Percentiles rank a stretch among this genome's conserved stretches.
Evolutionary conservation across 768 basidiomycete genomes (phyloP).

Genomic region (Rhizopogon roseolus): DNA sequence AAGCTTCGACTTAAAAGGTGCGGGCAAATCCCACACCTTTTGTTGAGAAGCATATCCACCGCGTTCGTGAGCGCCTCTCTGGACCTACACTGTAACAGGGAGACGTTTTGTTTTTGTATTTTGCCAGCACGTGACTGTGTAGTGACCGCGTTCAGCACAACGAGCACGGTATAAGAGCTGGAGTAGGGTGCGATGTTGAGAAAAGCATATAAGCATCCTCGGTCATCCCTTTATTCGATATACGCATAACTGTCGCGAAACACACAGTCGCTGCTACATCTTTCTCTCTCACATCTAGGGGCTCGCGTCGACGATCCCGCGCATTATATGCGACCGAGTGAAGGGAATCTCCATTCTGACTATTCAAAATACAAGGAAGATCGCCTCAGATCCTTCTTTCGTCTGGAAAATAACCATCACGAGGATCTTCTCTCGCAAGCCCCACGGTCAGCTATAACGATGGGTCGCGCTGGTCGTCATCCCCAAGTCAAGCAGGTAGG

Average conservation of each 20-base stretch:
- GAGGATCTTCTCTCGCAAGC: neutral
- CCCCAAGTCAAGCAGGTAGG: neutral
- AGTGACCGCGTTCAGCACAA: neutral
- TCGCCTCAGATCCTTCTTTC: no score
- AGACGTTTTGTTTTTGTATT: neutral
- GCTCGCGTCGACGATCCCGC: neutral
- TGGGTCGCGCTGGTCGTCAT: neutral
- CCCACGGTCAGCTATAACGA: neutral
- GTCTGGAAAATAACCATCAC: no score
- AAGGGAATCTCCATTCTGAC: neutral
- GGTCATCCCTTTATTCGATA: neutral
- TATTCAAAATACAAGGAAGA: neutral
- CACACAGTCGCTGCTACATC: neutral
- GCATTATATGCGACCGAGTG: neutral
- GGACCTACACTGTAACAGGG: constrained; percentile 1
- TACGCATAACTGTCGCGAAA: neutral
- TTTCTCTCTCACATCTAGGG: neutral
- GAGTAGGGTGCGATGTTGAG: no score
- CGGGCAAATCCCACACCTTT: neutral
- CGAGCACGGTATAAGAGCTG: neutral
- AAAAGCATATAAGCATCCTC: neutral
- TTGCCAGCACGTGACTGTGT: neutral
- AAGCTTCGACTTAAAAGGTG: neutral
- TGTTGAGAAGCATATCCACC: neutral
- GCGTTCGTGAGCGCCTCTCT: neutral